Evolutionary conservation across 768 basidiomycete species (phyloP), one percentile per base, ranked within the genome.

Genomic region (Termitomyces sp.): DNA sequence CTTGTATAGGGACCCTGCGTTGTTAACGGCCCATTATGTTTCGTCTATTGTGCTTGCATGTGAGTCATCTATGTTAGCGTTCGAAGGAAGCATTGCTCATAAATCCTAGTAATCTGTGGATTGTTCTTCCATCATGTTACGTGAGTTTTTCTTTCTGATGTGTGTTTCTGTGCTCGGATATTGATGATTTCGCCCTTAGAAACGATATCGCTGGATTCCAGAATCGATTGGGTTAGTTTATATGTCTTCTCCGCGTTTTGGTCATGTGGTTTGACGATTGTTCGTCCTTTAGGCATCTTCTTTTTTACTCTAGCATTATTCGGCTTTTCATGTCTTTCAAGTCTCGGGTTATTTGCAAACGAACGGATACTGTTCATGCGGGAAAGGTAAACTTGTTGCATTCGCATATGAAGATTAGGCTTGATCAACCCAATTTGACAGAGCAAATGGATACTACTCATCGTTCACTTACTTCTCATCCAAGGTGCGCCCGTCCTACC

Each of bases 171-270:
- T 34, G 12, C 29, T 10, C 1, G 9, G 51, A 22, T 20, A 36
- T 49, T 63, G 26, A 60, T 50, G 39, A 3, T 9, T 33, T 3
- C 53, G 29, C 15, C 24, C 13, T 3, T 64, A 87, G 86, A 16
- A 88, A 94, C 67, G 95, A 98, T 72, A 98, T 98, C 51, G 86
- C 91, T 6, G 96, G 96, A 5, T 97, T 99, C 85, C 96, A 98
- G 78, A 95, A 96, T 67, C 81, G 94, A 62, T 78, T 95, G 58
- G 92, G 90, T 85, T 61, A n/a, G 75, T 64, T 13, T 24, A 5
- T 48, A 46, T 47, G 5, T 53, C 42, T 12, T 31, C 20, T 16
- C 5, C 10, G 26, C 55, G 34, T 13, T 9, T n/a, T 20, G 10
- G 29, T 60, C 1, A 46, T 49, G 31, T 12, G 31, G 10, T 34